These are phyloP conservation scores for Cutaneotrichosporon dermatis DNA, from an alignment of 1,284 basidiomycete species.

Conservation along the genomic window DNA sequence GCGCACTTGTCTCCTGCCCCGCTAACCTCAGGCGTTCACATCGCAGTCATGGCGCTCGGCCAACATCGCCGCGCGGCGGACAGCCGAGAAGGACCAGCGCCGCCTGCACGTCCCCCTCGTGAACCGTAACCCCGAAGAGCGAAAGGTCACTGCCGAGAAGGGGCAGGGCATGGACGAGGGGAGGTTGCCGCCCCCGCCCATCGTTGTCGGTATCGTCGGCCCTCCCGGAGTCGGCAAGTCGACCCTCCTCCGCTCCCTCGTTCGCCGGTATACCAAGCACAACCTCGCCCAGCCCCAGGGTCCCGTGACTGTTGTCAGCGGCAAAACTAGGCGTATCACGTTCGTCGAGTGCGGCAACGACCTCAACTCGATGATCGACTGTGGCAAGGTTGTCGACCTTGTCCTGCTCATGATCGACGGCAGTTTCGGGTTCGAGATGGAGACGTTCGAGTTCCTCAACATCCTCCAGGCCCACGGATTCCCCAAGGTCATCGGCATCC, in stretches of 20 bases:
- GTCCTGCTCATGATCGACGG: constrained; percentile 97
- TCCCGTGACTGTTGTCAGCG: constrained; percentile 87
- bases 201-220: constrained; percentile 94
- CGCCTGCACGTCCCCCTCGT: constrained; percentile 93
- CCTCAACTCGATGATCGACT: constrained; percentile 95
- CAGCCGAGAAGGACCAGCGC: constrained; percentile 89
- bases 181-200: constrained; percentile 69
- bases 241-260: constrained; percentile 85
- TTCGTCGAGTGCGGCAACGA: constrained; percentile 98
- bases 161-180: constrained; percentile 47
- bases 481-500: constrained; percentile 94
- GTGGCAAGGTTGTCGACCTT: constrained; percentile 93
- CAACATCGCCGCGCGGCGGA: constrained; percentile 81
- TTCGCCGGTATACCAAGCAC: constrained; percentile 91
- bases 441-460: constrained; percentile 98
- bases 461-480: constrained; percentile 96
- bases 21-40: constrained; percentile 65
- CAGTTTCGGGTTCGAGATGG: constrained; percentile 98
- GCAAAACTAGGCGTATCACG: constrained; percentile 87
- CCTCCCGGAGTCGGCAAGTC: constrained; percentile 97
- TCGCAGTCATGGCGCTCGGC: constrained; percentile 82
- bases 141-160: constrained; percentile 45
- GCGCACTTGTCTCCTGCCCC: constrained; percentile 17
- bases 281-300: constrained; percentile 85
- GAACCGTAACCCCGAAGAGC: constrained; percentile 85